A percentile compares a stretch with the other conserved stretches of the same genome.
These are phyloP conservation scores for Nakazawaea sp. DNA, from an alignment of 805 yeast species.

Conservation along the genomic window DNA sequence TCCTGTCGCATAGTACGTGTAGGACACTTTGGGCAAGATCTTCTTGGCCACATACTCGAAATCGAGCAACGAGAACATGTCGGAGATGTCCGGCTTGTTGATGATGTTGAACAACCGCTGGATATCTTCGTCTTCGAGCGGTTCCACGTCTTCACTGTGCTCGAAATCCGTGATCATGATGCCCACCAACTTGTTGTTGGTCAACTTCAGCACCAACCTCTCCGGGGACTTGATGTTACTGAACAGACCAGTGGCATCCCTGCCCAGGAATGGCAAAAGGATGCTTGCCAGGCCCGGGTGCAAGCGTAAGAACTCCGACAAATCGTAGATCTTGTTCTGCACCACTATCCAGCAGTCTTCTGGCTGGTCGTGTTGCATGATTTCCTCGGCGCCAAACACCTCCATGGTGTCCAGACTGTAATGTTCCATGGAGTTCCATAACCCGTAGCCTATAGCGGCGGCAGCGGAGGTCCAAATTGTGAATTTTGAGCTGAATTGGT, in stretches of 20 bases:
- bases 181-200: constrained; percentile 27
- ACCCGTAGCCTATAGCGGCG: no score
- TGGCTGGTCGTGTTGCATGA: constrained; percentile 61
- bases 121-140: constrained; percentile 27
- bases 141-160: constrained; percentile 17
- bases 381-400: constrained; percentile 54
- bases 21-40: constrained; percentile 65
- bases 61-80: constrained; percentile 69
- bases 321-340: constrained; percentile 27
- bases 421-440: background rate
- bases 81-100: constrained; percentile 59
- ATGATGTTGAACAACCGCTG: constrained; percentile 30
- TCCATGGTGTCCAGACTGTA: constrained; percentile 18
- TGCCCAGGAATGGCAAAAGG: constrained; percentile 33
- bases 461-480: no score
- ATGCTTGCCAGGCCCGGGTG: constrained; percentile 38
- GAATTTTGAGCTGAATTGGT: no score
- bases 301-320: constrained; percentile 21
- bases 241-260: constrained; percentile 22
- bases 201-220: constrained; percentile 18
- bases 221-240: constrained; percentile 20
- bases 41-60: constrained; percentile 81
- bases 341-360: constrained; percentile 26
- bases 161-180: constrained; percentile 22
- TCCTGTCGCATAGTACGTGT: constrained; percentile 86